Conservation (phyloP, 306 rosid genomes). For the Quercus glauca region DNA sequence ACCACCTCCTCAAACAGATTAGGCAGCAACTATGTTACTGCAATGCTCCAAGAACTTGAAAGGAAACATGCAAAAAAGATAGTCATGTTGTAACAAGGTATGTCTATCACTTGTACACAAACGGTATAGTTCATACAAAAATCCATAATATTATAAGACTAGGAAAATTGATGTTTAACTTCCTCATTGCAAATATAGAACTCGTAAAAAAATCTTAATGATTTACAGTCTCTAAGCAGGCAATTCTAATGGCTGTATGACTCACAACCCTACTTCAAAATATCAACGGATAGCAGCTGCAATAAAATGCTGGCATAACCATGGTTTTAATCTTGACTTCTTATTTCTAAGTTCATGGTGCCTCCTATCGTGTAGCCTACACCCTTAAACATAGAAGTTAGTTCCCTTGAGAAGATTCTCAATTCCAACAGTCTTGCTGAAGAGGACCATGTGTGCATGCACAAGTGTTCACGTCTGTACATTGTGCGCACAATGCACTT, state of each 20-base stretch:
- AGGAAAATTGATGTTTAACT: neutral
- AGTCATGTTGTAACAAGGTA: neutral
- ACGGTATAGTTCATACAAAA: neutral
- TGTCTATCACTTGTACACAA: neutral
- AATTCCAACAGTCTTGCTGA: neutral
- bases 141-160: neutral
- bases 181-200: neutral
- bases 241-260: neutral
- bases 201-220: neutral
- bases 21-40: neutral
- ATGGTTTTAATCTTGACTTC: neutral
- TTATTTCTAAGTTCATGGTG: too few species aligned
- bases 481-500: neutral
- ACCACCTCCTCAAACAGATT: neutral
- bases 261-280: neutral
- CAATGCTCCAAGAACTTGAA: neutral
- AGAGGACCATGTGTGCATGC: neutral
- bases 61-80: neutral
- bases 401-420: neutral
- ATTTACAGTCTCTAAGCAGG: constrained; percentile 1
- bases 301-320: neutral
- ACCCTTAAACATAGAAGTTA: too few species aligned
- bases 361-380: too few species aligned
- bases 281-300: neutral
- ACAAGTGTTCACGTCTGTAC: neutral